Conservation (phyloP, 2,329 filamentous ascomycete genomes). For the Penicillium brevicompactum region DNA sequence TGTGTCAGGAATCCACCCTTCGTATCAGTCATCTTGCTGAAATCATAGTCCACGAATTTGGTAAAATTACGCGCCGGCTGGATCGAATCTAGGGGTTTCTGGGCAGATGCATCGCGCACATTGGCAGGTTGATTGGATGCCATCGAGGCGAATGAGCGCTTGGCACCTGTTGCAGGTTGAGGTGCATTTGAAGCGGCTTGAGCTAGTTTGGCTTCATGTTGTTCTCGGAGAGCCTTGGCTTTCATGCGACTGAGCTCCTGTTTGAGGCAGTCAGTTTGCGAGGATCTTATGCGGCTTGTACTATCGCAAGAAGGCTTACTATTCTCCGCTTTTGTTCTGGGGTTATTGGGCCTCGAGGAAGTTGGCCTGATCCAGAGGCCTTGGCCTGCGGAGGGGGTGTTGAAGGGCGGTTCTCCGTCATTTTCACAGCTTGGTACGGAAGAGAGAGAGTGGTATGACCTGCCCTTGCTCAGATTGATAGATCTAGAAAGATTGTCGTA, state of each 20-base stretch:
- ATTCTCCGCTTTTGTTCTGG: slow-evolving; percentile 64
- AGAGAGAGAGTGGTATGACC: background rate
- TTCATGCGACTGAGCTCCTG: slow-evolving; percentile 85
- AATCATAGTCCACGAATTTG: slow-evolving; percentile 96
- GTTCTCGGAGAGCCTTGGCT: slow-evolving; percentile 82
- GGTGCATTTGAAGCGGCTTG: slow-evolving; percentile 35
- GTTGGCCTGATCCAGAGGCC: slow-evolving; percentile 39
- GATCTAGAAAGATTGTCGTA: background rate
- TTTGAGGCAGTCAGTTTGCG: background rate
- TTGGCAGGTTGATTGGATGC: slow-evolving; percentile 57
- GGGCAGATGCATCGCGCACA: slow-evolving; percentile 66
- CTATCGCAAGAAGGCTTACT: slow-evolving; percentile 35
- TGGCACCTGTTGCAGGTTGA: slow-evolving; percentile 64
- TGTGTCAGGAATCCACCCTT: slow-evolving; percentile 92
- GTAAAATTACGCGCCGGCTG: slow-evolving; percentile 84
- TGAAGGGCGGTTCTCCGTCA: slow-evolving; percentile 17
- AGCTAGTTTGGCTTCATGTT: slow-evolving; percentile 65
- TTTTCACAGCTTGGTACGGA: slow-evolving; percentile 1
- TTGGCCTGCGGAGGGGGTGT: slow-evolving; percentile 45
- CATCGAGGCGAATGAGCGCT: slow-evolving; percentile 70
- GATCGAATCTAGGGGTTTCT: slow-evolving; percentile 54
- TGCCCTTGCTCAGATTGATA: background rate
- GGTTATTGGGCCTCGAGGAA: slow-evolving; percentile 54
- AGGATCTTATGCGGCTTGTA: background rate
- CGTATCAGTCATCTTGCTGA: slow-evolving; percentile 96